phyloP scores from a whole-genome alignment of 176 grass and related monocot species.

The Eleusine indica region DNA sequence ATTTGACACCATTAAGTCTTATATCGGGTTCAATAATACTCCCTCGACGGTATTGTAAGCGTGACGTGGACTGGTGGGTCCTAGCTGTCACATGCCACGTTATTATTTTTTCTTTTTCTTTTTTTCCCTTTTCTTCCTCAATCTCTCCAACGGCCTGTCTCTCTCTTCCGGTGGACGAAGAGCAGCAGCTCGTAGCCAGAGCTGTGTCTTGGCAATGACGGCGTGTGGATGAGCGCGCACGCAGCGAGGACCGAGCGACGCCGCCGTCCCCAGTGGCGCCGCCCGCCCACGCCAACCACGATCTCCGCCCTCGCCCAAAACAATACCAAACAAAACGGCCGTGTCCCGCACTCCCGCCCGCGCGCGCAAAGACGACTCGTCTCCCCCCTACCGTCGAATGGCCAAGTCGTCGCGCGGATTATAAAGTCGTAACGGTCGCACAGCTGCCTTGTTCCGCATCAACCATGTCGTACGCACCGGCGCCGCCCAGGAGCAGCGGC shows the following conservation, averaged over 20 bases:
- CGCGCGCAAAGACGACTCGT: neutral
- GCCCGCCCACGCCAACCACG: too few relatives aligned
- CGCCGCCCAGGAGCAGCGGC: slow-evolving; percentile 1
- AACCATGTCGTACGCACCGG: slow-evolving; percentile 17
- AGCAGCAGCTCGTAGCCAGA: too few relatives aligned
- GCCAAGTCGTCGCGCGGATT: neutral
- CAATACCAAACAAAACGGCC: slow-evolving; percentile 16
- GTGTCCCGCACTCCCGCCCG: neutral
- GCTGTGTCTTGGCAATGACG: too few relatives aligned
- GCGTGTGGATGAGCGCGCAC: neutral
- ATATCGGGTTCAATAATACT: too few relatives aligned
- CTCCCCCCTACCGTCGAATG: neutral
- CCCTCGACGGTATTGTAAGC: too few relatives aligned
- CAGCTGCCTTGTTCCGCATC: neutral
- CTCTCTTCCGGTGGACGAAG: too few relatives aligned
- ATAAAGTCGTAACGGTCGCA: neutral
- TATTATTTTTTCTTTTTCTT: too few relatives aligned
- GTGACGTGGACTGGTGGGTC: too few relatives aligned
- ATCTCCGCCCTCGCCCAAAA: neutral
- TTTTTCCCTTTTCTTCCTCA: too few relatives aligned
- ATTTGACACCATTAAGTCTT: too few relatives aligned
- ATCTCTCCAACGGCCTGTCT: too few relatives aligned
- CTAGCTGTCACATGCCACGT: too few relatives aligned
- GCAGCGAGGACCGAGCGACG: neutral
- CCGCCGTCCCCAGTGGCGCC: neutral